Base-by-base conservation (phyloP, 2,329 filamentous ascomycete species). In the Orbilia ellipsospora region DNA sequence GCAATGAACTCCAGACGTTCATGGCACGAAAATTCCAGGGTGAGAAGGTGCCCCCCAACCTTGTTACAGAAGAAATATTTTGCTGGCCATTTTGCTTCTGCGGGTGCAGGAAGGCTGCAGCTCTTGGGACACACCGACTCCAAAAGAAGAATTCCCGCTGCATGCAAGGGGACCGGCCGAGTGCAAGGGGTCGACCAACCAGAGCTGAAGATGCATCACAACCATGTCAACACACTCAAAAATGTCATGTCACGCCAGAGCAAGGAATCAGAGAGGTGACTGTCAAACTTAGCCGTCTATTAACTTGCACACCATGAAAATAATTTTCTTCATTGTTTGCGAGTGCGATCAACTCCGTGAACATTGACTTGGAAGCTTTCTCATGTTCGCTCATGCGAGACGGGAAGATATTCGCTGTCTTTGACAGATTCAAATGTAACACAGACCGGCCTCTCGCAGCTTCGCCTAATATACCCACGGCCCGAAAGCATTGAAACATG, bases 401-500 rank as follows among this genome's bases (percentile, higher is more conserved):
- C 65, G 57, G 48, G 56, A 69, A 28, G 65, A 44, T 61, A 69
- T 36, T 36, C 31, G 31, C 31, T 36, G 31, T 36, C 31, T 51
- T 63, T 50, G 42, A 51, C 40, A 51, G 40, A 56, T 13, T 16
- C 20, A 36, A 28, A 16, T 26, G 40, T 59, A 15, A 59, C 55
- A 61, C 57, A 42, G 4, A 61, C 20, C 56, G 28, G 31, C 31
- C 31, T 36, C 31, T 36, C 31, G 31, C 31, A 36, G 31, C 31
- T 51, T 70, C 66, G 66, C 57, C 66, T 70, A 70, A 56, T 51
- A 28, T 56, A 50, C 26, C 55, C 23, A 51, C 48, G 65, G 57
- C 48, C 57, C 56, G 63, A 36, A 20, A n/a, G 57, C 56, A 59
- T 70, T 70, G 66, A 70, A 70, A 70, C 66, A 70, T 70, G 66